These are phyloP conservation scores for Fimicolochytrium jonesii DNA, from an alignment of 192 early-diverging fungal species.

Conservation along the genomic window DNA sequence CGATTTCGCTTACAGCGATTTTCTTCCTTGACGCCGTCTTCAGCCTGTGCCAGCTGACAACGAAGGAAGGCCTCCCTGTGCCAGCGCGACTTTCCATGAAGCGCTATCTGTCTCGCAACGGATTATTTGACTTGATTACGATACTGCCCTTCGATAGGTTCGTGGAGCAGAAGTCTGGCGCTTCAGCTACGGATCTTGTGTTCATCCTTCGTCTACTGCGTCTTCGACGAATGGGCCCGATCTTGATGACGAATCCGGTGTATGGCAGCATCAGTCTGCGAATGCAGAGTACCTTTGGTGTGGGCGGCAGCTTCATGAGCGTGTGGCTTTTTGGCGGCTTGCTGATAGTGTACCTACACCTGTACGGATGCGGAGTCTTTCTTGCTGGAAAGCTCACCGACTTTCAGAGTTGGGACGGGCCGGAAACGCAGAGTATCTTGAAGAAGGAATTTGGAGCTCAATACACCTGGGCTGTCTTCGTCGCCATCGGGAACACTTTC, in stretches of 20 bases:
- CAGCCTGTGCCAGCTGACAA: neutral
- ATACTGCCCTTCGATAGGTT: conserved; percentile 36
- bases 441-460: conserved; percentile 16
- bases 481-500: conserved; percentile 30
- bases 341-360: conserved; percentile 36
- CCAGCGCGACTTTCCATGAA: neutral
- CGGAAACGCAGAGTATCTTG: conserved; percentile 10
- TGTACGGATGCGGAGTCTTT: conserved; percentile 38
- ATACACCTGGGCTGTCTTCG: conserved; percentile 42
- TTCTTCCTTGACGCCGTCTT: neutral
- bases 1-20: conserved; percentile 8
- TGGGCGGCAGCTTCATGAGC: conserved; percentile 41
- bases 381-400: conserved; percentile 28
- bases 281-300: conserved; percentile 21
- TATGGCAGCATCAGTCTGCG: neutral
- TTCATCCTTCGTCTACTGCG: conserved; percentile 22
- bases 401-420: conserved; percentile 23
- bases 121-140: conserved; percentile 23
- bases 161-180: conserved; percentile 1
- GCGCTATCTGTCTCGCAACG: conserved; percentile 12
- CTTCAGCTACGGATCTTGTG: neutral
- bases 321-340: conserved; percentile 38
- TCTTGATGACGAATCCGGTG: conserved; percentile 27
- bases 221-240: conserved; percentile 1
- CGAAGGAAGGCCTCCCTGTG: neutral